Percentiles rank a stretch among this genome's conserved stretches.
Conservation (phyloP, 306 rosid species). For the Acacia melanoxylon region DNA sequence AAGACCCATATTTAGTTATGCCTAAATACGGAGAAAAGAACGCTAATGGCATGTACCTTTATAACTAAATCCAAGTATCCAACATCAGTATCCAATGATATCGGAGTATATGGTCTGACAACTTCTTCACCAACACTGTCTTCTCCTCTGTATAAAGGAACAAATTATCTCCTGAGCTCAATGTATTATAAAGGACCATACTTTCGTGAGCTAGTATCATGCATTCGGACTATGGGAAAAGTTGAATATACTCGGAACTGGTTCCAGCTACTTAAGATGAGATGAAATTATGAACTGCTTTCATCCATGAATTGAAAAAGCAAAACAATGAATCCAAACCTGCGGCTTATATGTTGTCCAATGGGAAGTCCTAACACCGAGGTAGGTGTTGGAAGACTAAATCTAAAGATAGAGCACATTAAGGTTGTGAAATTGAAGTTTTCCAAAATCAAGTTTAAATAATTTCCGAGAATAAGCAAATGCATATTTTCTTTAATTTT, state of each 20-base stretch:
- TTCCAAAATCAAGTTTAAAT: no score
- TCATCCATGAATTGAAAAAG: constrained; percentile 10
- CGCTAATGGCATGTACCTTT: constrained; percentile 44
- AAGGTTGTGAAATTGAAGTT: no score
- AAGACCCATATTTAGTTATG: neutral
- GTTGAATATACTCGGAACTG: neutral
- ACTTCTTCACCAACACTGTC: constrained; percentile 78
- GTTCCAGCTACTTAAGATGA: neutral
- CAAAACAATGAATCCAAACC: constrained; percentile 41
- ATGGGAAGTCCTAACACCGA: constrained; percentile 85
- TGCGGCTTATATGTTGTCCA: constrained; percentile 91
- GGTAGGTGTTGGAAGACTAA: constrained; percentile 59
- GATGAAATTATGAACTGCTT: constrained; percentile 11
- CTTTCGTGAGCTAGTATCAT: neutral
- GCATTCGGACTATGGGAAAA: neutral
- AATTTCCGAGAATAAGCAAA: no score
- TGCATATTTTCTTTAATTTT: neutral
- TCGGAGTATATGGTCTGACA: constrained; percentile 80
- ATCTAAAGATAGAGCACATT: no score
- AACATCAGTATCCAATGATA: constrained; percentile 84
- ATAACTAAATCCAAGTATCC: constrained; percentile 85
- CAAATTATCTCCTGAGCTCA: constrained; percentile 9
- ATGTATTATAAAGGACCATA: constrained; percentile 3
- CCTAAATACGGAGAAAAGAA: constrained; percentile 16
- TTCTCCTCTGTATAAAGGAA: constrained; percentile 57